Conservation (phyloP, 352 stramenopile genomes). For the Elongisporangium anandrum region DNA sequence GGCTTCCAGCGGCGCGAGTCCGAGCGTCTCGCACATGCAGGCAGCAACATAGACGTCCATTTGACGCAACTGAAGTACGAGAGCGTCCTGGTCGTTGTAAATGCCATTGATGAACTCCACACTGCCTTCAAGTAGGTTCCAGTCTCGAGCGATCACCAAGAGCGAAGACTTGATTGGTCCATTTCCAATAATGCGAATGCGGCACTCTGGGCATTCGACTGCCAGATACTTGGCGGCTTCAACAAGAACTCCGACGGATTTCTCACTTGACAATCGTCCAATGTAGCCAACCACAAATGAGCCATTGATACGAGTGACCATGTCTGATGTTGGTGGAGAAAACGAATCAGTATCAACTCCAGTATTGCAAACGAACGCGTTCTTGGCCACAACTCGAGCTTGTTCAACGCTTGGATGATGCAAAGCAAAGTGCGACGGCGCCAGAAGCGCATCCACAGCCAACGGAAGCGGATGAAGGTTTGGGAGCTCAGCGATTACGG, state of each 20-base stretch:
- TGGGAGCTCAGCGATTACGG: constrained; percentile 46
- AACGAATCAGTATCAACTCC: constrained; percentile 39
- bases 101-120: constrained; percentile 44
- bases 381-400: constrained; percentile 14
- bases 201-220: constrained; percentile 14
- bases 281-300: constrained; percentile 46
- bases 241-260: constrained; percentile 40
- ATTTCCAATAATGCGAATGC: constrained; percentile 32
- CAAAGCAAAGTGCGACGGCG: constrained; percentile 47
- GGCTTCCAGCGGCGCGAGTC: constrained; percentile 47
- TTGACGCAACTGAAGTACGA: constrained; percentile 23
- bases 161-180: constrained; percentile 25
- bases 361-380: constrained; percentile 32
- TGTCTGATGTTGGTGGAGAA: neutral
- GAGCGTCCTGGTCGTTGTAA: constrained; percentile 30
- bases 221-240: constrained; percentile 20
- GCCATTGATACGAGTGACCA: neutral
- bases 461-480: constrained; percentile 35
- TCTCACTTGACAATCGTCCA: constrained; percentile 39
- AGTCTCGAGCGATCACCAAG: constrained; percentile 19
- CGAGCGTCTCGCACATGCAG: constrained; percentile 45
- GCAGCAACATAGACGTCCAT: constrained; percentile 41
- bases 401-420: constrained; percentile 17
- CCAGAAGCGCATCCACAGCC: constrained; percentile 39
- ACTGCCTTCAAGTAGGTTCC: constrained; percentile 21